Percentiles rank a stretch among this genome's conserved stretches.
Evolutionary conservation across 352 stramenopile genomes (phyloP).

Genomic region (Peronosclerospora sorghi): DNA sequence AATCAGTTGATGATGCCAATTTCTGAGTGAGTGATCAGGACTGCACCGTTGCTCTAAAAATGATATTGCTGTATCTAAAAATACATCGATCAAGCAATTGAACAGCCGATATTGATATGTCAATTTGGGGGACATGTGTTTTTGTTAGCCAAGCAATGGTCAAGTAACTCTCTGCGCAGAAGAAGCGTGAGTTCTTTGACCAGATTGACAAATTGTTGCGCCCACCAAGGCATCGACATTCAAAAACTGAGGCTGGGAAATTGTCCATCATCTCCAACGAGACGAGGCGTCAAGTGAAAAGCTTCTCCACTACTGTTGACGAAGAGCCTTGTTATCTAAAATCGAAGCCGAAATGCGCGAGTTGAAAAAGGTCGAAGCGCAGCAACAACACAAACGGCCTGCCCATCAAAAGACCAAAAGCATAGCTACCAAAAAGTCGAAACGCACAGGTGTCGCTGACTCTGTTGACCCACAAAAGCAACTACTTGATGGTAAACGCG

Average conservation of each 20-base stretch:
- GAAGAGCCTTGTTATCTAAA: constrained; percentile 10
- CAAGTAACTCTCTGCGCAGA: constrained; percentile 22
- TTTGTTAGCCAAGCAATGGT: constrained; percentile 9
- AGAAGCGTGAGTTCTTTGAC: constrained; percentile 40
- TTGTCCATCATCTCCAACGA: constrained; percentile 5
- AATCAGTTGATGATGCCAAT: too few species aligned
- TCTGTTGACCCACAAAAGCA: constrained; percentile 1
- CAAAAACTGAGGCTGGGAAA: neutral
- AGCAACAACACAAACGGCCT: constrained; percentile 15
- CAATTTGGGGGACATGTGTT: too few species aligned
- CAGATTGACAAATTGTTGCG: constrained; percentile 30
- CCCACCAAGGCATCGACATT: constrained; percentile 7
- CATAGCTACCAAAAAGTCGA: constrained; percentile 19
- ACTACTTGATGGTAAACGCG: constrained; percentile 25
- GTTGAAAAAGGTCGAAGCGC: constrained; percentile 14
- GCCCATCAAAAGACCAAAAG: constrained; percentile 11
- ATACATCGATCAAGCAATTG: too few species aligned
- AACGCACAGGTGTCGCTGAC: neutral
- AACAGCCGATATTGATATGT: too few species aligned
- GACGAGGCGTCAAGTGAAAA: constrained; percentile 8
- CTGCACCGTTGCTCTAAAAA: too few species aligned
- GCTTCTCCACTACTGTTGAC: constrained; percentile 1
- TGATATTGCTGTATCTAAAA: too few species aligned
- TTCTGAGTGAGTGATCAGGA: too few species aligned
- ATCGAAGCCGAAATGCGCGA: constrained; percentile 12